These are phyloP conservation scores for Kokia cookei DNA, from an alignment of 441 rosid genomes.

Conservation along the genomic window DNA sequence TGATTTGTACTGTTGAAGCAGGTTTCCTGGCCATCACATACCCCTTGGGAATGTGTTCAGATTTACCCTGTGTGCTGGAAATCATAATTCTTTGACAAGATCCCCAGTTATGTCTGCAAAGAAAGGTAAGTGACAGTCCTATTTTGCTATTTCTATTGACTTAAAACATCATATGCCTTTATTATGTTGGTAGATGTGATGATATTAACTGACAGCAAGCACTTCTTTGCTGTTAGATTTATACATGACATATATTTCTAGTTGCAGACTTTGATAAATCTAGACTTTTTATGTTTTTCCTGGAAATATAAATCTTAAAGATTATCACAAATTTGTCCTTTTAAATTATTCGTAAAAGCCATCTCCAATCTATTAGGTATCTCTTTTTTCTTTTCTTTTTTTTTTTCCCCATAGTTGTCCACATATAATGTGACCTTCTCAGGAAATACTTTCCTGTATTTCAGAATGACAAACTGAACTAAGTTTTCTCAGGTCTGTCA, in stretches of 20 bases:
- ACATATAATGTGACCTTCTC: constrained; percentile 13
- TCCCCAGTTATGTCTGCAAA: constrained; percentile 29
- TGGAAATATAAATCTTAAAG: not conserved
- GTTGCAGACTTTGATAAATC: not conserved
- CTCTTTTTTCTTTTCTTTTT: not conserved
- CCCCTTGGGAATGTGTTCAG: constrained; percentile 26
- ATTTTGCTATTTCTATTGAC: not conserved
- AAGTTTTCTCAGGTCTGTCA: constrained; percentile 45
- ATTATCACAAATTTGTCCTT: not conserved
- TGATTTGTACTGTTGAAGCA: constrained; percentile 23
- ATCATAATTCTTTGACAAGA: constrained; percentile 22
- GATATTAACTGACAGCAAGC: not conserved
- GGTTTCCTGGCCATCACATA: constrained; percentile 34
- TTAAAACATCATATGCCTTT: not conserved
- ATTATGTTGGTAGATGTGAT: not conserved
- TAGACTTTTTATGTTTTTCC: not conserved
- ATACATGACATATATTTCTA: not conserved
- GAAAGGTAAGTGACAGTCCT: constrained; percentile 32
- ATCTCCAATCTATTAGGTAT: not conserved
- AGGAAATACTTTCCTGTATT: constrained; percentile 20
- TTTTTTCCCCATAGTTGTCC: constrained; percentile 4
- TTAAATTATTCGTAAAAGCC: not conserved
- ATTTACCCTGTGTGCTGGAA: constrained; percentile 34
- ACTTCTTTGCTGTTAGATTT: not conserved
- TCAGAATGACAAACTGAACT: constrained; percentile 21